Evolutionary conservation across 1,284 basidiomycete genomes (phyloP).

Genomic region (Ceratobasidium theobromae): DNA sequence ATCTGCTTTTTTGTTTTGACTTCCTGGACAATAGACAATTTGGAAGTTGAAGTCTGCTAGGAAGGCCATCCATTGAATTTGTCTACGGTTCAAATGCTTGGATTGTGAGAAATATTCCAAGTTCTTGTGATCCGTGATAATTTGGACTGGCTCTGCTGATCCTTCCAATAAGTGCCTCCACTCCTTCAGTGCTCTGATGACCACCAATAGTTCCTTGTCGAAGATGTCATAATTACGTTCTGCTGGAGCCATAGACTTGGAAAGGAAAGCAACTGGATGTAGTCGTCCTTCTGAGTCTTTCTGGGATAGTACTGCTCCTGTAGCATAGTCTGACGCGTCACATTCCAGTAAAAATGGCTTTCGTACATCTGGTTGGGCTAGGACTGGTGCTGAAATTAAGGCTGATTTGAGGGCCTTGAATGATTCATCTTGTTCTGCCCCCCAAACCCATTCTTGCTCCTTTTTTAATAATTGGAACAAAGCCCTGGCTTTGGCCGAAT

Average conservation of each 20-base stretch:
- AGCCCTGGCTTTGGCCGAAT: too few relatives aligned
- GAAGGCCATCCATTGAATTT: slow-evolving; percentile 39
- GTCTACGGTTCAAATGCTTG: slow-evolving; percentile 36
- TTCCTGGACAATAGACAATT: slow-evolving; percentile 39
- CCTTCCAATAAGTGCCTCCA: slow-evolving; percentile 42
- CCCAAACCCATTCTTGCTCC: too few relatives aligned
- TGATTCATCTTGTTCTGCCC: too few relatives aligned
- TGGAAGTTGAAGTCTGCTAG: slow-evolving; percentile 37
- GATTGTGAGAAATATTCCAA: slow-evolving; percentile 34
- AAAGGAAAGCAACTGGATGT: too few relatives aligned
- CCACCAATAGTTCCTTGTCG: slow-evolving; percentile 43
- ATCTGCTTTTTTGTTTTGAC: slow-evolving; percentile 37
- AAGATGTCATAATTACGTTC: slow-evolving; percentile 44
- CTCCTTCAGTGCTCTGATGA: slow-evolving; percentile 35
- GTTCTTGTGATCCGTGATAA: slow-evolving; percentile 41
- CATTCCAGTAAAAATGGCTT: slow-evolving; percentile 33
- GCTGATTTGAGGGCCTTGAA: too few relatives aligned
- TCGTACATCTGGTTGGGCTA: neutral
- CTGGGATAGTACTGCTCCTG: slow-evolving; percentile 36
- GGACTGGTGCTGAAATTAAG: neutral
- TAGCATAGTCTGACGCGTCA: slow-evolving; percentile 39
- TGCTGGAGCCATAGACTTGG: slow-evolving; percentile 39
- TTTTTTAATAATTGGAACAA: too few relatives aligned
- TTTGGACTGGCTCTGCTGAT: slow-evolving; percentile 9
- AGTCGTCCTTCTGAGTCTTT: too few relatives aligned